Base-by-base conservation (phyloP, 1,139 yeast species). In the Suhomyces maxii region DNA sequence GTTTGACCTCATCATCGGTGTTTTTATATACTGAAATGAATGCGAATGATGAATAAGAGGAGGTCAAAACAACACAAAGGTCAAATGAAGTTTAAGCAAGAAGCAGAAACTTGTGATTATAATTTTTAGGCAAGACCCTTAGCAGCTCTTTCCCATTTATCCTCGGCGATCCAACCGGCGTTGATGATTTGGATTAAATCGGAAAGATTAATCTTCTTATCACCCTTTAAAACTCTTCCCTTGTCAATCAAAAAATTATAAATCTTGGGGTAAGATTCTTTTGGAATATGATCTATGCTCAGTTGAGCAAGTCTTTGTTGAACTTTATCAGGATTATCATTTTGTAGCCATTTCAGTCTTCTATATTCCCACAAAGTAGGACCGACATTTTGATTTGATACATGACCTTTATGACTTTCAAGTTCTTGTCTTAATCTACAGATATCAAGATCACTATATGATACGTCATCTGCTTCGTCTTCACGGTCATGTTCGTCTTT, bases 101-200 rank as follows among this genome's bases (percentile, higher is more conserved):
- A 18, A 18, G 6, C 23, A 18, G 23, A 18, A 18, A 18, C 23
- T 18, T 18, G 23, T 18, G 23, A 6, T 18, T 18, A 18, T 18
- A 18, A 2, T 18, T 3, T 18, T 18, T 52, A 70, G 18, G 77
- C 64, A 42, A 73, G 56, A 1, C 82, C 82, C 42, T 62, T 66
- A 7, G 79, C 80, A 8, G 82, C 82, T 37, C 79, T 58, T 45
- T 83, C 89, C 84, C 88, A 85, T 55, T 77, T 77, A 49, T 77
- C 83, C 23, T 79, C 80, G 45, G 79, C 80, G 14, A 73, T 69
- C 95, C 95, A 86, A 7, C 91, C 93, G 6, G 81, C 77, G 56
- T 85, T 79, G 34, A 86, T 76, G 12, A 86, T 76, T 48, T 73
- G 74, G 45, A 85, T 58, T 39, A 83, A 77, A 58, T 86, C 91